phyloP scores from a whole-genome alignment of 176 grass and related monocot genomes.

The Bolboschoenus planiculmis region DNA sequence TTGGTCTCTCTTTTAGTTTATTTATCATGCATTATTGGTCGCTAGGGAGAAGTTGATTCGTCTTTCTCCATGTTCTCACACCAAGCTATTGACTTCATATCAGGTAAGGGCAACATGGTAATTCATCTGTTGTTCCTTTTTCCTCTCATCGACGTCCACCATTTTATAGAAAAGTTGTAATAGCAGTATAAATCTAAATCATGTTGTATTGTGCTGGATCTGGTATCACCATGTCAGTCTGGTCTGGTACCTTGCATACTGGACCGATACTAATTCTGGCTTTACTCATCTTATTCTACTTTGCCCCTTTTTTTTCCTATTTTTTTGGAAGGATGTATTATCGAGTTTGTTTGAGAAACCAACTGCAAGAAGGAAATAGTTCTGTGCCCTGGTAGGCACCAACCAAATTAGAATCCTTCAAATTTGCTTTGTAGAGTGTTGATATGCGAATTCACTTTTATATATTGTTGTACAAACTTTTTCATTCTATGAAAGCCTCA shows the following conservation, averaged over 20 bases:
- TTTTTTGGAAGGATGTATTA: background rate
- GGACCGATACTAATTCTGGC: background rate
- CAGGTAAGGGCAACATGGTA: conserved; percentile 35
- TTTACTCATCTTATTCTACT: background rate
- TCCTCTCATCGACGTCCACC: background rate
- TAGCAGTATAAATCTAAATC: background rate
- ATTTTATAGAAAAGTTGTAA: background rate
- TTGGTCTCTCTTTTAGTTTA: conserved; percentile 18
- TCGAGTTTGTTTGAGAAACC: background rate
- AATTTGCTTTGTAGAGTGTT: background rate
- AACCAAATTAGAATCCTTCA: background rate
- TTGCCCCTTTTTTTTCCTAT: background rate
- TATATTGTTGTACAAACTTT: background rate
- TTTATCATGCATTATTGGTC: conserved; percentile 20
- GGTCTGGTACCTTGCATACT: background rate
- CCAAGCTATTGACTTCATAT: conserved; percentile 89
- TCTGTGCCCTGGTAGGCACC: background rate
- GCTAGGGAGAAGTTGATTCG: conserved; percentile 39
- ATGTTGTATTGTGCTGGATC: background rate
- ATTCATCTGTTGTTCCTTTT: background rate
- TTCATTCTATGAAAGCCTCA: conserved; percentile 45
- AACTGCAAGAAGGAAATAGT: background rate
- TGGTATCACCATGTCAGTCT: background rate
- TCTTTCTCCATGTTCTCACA: conserved; percentile 78
- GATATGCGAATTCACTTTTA: background rate